phyloP scores from a whole-genome alignment of 192 early-diverging fungal genomes.

The Chytriomyces hyalinus region DNA sequence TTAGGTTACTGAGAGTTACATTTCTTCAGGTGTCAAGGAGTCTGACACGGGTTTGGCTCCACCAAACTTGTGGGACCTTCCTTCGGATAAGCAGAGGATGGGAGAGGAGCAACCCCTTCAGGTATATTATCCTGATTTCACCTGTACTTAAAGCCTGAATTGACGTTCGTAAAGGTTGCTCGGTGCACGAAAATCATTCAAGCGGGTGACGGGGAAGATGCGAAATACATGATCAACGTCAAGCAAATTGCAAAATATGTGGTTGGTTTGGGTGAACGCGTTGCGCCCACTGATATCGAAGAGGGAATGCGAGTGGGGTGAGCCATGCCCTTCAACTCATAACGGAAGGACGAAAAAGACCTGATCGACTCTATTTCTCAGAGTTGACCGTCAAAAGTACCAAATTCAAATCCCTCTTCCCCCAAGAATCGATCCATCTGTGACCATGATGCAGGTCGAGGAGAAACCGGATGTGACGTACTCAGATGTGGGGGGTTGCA shows the following conservation, averaged over 20 bases:
- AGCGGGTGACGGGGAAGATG: conserved; percentile 83
- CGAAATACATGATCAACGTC: conserved; percentile 98
- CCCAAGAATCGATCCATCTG: conserved; percentile 96
- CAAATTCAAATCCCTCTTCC: conserved; percentile 99
- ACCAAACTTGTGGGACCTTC: conserved; percentile 98
- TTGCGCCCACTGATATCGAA: conserved; percentile 98
- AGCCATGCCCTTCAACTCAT: conserved; percentile 6
- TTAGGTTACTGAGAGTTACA: not conserved
- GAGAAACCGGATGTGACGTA: conserved; percentile 99
- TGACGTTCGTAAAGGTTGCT: conserved; percentile 70
- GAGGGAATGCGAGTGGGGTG: conserved; percentile 98
- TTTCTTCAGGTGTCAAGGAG: conserved; percentile 87
- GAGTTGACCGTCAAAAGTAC: conserved; percentile 97
- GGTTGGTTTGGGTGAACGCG: conserved; percentile 92
- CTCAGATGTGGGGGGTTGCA: conserved; percentile 98
- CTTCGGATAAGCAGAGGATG: conserved; percentile 98
- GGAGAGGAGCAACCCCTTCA: conserved; percentile 93
- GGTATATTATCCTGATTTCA: conserved; percentile 42
- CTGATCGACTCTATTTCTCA: conserved; percentile 37
- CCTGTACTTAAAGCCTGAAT: not conserved
- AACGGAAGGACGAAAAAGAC: not conserved
- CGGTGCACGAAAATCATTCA: conserved; percentile 99
- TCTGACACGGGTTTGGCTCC: conserved; percentile 97
- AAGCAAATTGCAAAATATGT: conserved; percentile 99
- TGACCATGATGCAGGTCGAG: conserved; percentile 99